Evolutionary conservation across 345 rosid species (phyloP), one percentile per base, ranked within the genome.

Genomic region (Salix arbutifolia): DNA sequence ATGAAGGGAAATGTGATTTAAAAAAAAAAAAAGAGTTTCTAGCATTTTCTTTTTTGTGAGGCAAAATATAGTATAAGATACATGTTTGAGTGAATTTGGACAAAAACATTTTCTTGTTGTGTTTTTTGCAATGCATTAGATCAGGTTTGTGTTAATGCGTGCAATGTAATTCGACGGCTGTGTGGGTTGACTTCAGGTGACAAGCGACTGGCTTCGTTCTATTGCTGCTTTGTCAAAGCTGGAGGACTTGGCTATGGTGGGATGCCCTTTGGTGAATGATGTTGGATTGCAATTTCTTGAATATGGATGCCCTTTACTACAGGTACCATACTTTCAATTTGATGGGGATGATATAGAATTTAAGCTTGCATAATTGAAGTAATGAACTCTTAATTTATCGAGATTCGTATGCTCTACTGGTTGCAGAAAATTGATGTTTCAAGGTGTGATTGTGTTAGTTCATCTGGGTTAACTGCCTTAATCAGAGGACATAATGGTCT

Each of bases 391-490:
- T n/a, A 70, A 50, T 65, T 9, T 26, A 25, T 25, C 17, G 61
- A 80, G 48, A 31, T 56, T 38, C 61, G 11, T n/a, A 40, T 69
- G 31, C 4, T 69, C 28, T 65, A 19, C 64, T 62, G 67, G 33
- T 44, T 65, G 42, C 85, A 93, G 99, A 92, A 74, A 46, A 70
- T 95, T 50, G 91, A 91, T 84, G 85, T 91, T 40, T 88, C 97
- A 0, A 95, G 99, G 83, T 93, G 99, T 76, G 93, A 86, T 44
- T 76, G 79, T 71, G 80, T 95, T 80, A 87, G 84, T 82, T 83
- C 87, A 9, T 83, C 83, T 50, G 89, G 99, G 76, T 76, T 89
- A 75, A 74, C 79, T 76, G 77, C 86, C 77, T 69, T 90, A 6
- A 69, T 89, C 66, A 83, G 83, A 85, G 89, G 93, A 74, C 97